Evolutionary conservation across 148 eudicot species (phyloP).

Genomic region (Chenopodium formosanum): DNA sequence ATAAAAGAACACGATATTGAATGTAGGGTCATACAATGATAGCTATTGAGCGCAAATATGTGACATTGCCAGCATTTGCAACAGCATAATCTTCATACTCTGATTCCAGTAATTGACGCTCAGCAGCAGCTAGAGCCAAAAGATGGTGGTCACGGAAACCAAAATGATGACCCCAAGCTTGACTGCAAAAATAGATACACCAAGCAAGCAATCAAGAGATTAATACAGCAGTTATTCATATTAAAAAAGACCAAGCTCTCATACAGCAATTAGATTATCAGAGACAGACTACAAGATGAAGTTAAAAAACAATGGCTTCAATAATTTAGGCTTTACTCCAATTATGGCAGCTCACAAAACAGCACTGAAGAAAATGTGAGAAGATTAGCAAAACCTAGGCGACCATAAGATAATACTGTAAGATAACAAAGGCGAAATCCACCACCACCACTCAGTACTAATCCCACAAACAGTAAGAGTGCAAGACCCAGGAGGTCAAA

Average conservation of each 20-base stretch:
- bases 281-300: neutral
- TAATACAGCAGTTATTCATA: neutral
- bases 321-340: neutral
- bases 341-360: neutral
- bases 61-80: slow-evolving; percentile 52
- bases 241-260: neutral
- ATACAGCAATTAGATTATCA: neutral
- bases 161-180: slow-evolving; percentile 67
- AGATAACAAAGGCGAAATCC: neutral
- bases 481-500: neutral
- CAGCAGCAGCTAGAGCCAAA: slow-evolving; percentile 63
- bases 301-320: neutral
- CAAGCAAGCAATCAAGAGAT: neutral
- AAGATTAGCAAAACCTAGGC: neutral
- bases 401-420: neutral
- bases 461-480: neutral
- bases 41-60: slow-evolving; percentile 61
- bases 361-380: neutral
- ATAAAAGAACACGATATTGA: neutral
- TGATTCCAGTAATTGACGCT: slow-evolving; percentile 62
- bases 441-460: neutral
- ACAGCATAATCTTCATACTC: slow-evolving; percentile 69
- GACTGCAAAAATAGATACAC: slow-evolving; percentile 37
- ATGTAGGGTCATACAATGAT: slow-evolving; percentile 44
- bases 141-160: slow-evolving; percentile 53